phyloP scores from a whole-genome alignment of 2,329 filamentous ascomycete genomes.

The Cercospora sesami region DNA sequence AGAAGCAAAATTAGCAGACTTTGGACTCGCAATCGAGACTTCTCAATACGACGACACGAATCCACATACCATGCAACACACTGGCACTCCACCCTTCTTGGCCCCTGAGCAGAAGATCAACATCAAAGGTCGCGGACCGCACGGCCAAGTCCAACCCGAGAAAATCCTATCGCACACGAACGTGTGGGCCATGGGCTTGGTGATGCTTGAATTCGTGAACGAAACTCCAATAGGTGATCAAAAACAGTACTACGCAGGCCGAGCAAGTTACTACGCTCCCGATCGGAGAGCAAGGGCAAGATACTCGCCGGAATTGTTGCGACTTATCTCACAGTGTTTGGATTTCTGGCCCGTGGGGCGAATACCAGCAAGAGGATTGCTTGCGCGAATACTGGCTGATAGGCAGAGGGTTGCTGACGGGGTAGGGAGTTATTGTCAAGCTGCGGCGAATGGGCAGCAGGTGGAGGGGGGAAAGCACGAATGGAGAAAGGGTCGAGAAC shows the following conservation, averaged over 20 bases:
- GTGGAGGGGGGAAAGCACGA: neutral
- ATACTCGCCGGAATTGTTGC: neutral
- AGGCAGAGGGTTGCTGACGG: neutral
- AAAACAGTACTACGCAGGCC: neutral
- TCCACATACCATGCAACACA: neutral
- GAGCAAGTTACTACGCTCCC: neutral
- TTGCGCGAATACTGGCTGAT: neutral
- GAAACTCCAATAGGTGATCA: neutral
- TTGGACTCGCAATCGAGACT: slow-evolving; percentile 12
- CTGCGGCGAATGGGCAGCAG: slow-evolving; percentile 1
- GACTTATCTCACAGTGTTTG: neutral
- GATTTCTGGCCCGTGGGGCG: neutral
- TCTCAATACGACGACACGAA: neutral
- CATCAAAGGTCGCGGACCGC: neutral
- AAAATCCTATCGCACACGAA: slow-evolving; percentile 6
- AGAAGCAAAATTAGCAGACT: slow-evolving; percentile 7
- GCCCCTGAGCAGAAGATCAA: slow-evolving; percentile 6
- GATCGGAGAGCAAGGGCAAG: neutral
- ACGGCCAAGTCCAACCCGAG: neutral
- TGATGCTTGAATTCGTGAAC: slow-evolving; percentile 6
- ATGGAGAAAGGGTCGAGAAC: neutral
- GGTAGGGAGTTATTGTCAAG: neutral
- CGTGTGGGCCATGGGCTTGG: slow-evolving; percentile 6
- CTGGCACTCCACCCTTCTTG: neutral
- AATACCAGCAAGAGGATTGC: neutral